phyloP scores from a whole-genome alignment of 352 stramenopile genomes.

The Pythium periplocum region DNA sequence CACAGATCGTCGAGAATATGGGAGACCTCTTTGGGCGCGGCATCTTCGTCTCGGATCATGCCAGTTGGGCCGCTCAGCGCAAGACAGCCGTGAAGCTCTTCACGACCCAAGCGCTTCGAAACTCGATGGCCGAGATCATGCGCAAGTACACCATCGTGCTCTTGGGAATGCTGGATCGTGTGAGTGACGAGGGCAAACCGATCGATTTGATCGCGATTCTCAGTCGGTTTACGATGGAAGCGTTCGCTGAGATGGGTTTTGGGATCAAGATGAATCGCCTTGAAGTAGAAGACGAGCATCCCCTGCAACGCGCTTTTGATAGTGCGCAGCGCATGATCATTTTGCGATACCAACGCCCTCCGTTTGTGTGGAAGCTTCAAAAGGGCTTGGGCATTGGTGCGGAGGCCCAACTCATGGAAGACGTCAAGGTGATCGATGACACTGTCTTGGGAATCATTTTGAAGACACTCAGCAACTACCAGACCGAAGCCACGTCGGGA shows the following conservation, averaged over 20 bases:
- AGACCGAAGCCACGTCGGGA: too few relatives aligned
- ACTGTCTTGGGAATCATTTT: constrained; percentile 38
- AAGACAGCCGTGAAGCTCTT: constrained; percentile 48
- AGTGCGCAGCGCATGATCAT: constrained; percentile 18
- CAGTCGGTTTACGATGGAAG: constrained; percentile 41
- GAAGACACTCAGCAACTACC: constrained; percentile 14
- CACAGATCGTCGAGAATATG: constrained; percentile 10
- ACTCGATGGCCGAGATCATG: constrained; percentile 40
- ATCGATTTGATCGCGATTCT: constrained; percentile 37
- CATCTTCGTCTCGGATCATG: constrained; percentile 46
- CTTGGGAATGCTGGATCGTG: constrained; percentile 16
- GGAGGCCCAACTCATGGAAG: constrained; percentile 24
- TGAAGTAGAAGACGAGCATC: constrained; percentile 30
- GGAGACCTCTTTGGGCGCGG: constrained; percentile 36
- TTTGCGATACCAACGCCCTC: constrained; percentile 25
- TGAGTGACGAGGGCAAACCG: constrained; percentile 6
- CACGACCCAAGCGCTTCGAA: constrained; percentile 28
- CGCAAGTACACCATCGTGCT: constrained; percentile 30
- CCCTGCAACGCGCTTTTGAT: constrained; percentile 47
- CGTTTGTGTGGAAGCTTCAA: constrained; percentile 38
- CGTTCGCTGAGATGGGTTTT: constrained; percentile 51
- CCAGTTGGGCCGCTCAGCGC: constrained; percentile 39
- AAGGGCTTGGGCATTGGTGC: constrained; percentile 21
- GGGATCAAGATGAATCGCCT: constrained; percentile 40
- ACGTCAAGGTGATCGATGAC: constrained; percentile 34